A percentile compares a stretch with the other conserved stretches of the same genome.
phyloP scores from a whole-genome alignment of 495 filamentous ascomycete genomes.

The Aspergillus incahuasiensis region DNA sequence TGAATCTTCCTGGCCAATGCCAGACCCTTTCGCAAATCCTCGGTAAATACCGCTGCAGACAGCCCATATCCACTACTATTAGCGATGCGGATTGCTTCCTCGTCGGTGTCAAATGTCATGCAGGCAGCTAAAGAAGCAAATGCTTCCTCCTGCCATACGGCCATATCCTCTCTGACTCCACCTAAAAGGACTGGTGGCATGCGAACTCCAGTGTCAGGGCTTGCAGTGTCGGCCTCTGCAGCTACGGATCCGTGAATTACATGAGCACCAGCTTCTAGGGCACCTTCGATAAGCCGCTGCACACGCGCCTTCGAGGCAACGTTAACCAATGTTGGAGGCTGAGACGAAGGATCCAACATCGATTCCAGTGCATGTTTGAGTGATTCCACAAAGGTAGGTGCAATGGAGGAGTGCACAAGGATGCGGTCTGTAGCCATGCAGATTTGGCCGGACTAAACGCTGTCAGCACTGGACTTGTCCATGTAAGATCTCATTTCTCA shows the following conservation, averaged over 20 bases:
- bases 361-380: slow-evolving; percentile 44
- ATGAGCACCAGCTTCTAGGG: slow-evolving; percentile 60
- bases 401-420: slow-evolving; percentile 67
- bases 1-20: slow-evolving; percentile 43
- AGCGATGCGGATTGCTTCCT: slow-evolving; percentile 43
- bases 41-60: slow-evolving; percentile 45
- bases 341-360: slow-evolving; percentile 36
- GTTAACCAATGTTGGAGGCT: slow-evolving; percentile 60
- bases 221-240: slow-evolving; percentile 8
- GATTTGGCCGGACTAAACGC: slow-evolving; percentile 63
- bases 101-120: slow-evolving; percentile 39
- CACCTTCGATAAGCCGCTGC: slow-evolving; percentile 56
- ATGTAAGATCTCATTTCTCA: background rate
- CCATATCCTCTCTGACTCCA: slow-evolving; percentile 67
- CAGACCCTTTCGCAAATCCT: slow-evolving; percentile 39
- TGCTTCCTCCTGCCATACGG: slow-evolving; percentile 69
- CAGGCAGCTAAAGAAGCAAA: slow-evolving; percentile 69
- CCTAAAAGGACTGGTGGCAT: slow-evolving; percentile 68
- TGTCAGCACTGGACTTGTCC: background rate
- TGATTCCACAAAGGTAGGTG: slow-evolving; percentile 48
- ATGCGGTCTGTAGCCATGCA: slow-evolving; percentile 90
- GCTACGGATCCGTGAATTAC: slow-evolving; percentile 51
- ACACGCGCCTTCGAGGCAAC: slow-evolving; percentile 57
- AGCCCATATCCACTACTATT: slow-evolving; percentile 47
- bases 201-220: slow-evolving; percentile 45